Base-by-base conservation (phyloP, 352 stramenopile species). In the Elongisporangium prolatum region DNA sequence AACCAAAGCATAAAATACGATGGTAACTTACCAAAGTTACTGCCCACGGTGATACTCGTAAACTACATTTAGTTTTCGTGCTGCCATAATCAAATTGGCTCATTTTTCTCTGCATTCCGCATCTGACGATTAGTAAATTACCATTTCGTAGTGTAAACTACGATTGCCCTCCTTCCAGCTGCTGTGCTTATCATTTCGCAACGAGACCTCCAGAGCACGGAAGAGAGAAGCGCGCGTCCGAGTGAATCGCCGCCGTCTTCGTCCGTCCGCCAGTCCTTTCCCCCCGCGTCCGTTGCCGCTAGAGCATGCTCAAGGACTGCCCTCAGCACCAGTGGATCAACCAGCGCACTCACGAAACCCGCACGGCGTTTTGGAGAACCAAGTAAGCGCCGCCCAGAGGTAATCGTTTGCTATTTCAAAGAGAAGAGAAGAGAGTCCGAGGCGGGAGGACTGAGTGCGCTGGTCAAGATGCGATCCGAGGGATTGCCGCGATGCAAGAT, bases 291-390 rank as follows among this genome's bases (percentile, higher is more conserved):
- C 55, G 20, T 17, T 21, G 21, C 10, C 54, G 6, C 44, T 53
- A 44, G 47, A 51, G 56, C 50, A 95, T 95, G 86, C 86, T 95
- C 52, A 93, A 93, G 78, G 75, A 93, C 72, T 95, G 86, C 60
- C 86, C 86, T 60, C 86, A 95, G 79, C 86, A 95, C 69, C 86
- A 95, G 84, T 95, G 83, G 82, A 91, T 95, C 68, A 88, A 74
- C 71, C 82, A 91, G 67, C 86, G 86, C 75, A 89, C 82, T 67
- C 83, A 91, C 83, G 86, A 95, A 75, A 93, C 82, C 69, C 84
- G 81, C 69, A 83, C 75, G 55, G 71, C 75, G 53, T 80, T 90
- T 65, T 80, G 71, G 74, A 73, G 80, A 72, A 71, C 71, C 14
- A 65, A 84, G 54, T 92, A 79, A 86, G 54, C 40, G 24, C 14